Percentiles rank a stretch among this genome's conserved stretches.
phyloP scores from a whole-genome alignment of 2,329 filamentous ascomycete species.

The Aspergillus cejpii region DNA sequence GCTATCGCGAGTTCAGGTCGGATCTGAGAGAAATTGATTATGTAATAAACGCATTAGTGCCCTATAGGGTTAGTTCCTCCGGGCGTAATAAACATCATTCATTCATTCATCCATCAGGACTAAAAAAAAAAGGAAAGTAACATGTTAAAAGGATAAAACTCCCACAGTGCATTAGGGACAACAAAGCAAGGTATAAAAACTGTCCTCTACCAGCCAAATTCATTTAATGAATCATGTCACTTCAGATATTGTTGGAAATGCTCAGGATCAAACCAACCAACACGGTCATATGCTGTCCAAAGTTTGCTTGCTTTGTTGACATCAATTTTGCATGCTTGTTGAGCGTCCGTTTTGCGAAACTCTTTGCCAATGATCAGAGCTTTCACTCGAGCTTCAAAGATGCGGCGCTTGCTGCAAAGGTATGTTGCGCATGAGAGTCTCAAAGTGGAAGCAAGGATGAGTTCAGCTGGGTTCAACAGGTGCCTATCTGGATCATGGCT shows the following conservation, averaged over 20 bases:
- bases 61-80: too few species aligned
- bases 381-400: slow-evolving; percentile 71
- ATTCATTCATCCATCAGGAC: too few species aligned
- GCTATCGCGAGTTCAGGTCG: too few species aligned
- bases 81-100: too few species aligned
- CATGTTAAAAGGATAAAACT: too few species aligned
- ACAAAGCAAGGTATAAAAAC: background rate
- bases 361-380: slow-evolving; percentile 64
- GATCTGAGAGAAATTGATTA: too few species aligned
- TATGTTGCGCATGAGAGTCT: slow-evolving; percentile 83
- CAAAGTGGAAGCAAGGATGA: slow-evolving; percentile 67
- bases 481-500: slow-evolving; percentile 61
- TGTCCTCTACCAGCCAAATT: background rate
- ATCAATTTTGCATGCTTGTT: slow-evolving; percentile 96
- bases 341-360: slow-evolving; percentile 90
- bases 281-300: slow-evolving; percentile 80
- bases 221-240: slow-evolving; percentile 11
- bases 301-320: slow-evolving; percentile 95
- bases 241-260: slow-evolving; percentile 43
- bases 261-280: slow-evolving; percentile 67
- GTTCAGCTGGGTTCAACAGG: slow-evolving; percentile 71
- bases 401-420: slow-evolving; percentile 83
- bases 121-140: too few species aligned
- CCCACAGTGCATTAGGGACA: background rate
- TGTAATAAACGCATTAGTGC: too few species aligned